Evolutionary conservation across 257 asterid genomes (phyloP).

Genomic region (Rauvolfia tetraphylla): DNA sequence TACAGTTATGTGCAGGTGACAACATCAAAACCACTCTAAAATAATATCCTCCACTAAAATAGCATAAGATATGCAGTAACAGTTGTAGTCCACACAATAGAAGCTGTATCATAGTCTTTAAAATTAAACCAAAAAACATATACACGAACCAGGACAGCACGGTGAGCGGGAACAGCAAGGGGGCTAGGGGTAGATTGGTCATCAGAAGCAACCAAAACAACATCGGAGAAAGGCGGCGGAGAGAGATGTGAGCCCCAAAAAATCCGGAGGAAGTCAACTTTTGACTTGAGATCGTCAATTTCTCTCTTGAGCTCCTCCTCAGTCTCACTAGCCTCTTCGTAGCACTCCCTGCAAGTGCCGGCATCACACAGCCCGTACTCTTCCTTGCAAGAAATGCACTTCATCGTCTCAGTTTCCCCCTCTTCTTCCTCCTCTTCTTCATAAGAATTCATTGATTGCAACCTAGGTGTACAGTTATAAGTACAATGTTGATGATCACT

Average conservation of each 20-base stretch:
- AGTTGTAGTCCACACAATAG: background rate
- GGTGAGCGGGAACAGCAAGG: constrained; percentile 65
- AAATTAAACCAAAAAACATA: too few relatives aligned
- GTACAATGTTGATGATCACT: background rate
- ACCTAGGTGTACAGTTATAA: background rate
- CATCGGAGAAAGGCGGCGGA: constrained; percentile 46
- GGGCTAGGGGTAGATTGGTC: constrained; percentile 20
- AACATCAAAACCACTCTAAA: too few relatives aligned
- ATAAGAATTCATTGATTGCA: background rate
- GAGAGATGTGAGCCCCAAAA: constrained; percentile 16
- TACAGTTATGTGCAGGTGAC: too few relatives aligned
- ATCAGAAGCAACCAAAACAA: constrained; percentile 64
- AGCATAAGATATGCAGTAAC: too few relatives aligned
- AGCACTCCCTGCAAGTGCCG: constrained; percentile 93
- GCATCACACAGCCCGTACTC: constrained; percentile 53
- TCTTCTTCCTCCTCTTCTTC: constrained; percentile 30
- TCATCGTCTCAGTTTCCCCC: constrained; percentile 36
- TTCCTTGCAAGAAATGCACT: constrained; percentile 80
- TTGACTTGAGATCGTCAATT: constrained; percentile 77
- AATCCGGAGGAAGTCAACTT: constrained; percentile 73
- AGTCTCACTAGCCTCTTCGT: constrained; percentile 90
- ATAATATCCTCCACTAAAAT: background rate
- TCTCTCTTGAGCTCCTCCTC: constrained; percentile 84
- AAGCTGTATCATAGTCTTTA: background rate
- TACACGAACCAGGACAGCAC: constrained; percentile 57